These are phyloP conservation scores for Tricholoma sp. DNA, from an alignment of 768 basidiomycete species.

Conservation along the genomic window DNA sequence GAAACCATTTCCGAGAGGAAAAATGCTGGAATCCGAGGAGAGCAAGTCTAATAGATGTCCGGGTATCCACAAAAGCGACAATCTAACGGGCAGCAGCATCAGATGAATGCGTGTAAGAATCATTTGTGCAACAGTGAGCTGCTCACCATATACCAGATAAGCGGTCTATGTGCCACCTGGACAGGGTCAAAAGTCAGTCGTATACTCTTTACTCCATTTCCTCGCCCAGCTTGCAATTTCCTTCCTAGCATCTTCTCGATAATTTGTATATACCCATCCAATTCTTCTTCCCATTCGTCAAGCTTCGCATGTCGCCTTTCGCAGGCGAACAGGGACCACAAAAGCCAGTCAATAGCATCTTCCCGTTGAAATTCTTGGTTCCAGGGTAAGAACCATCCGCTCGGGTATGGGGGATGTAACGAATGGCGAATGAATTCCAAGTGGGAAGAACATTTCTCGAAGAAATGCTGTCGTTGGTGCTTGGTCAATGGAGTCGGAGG, in stretches of 20 bases:
- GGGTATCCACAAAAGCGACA: slow-evolving; percentile 44
- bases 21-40: slow-evolving; percentile 52
- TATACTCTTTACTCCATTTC: slow-evolving; percentile 37
- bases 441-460: slow-evolving; percentile 38
- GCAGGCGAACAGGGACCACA: slow-evolving; percentile 57
- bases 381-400: slow-evolving; percentile 50
- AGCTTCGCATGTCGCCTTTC: slow-evolving; percentile 20
- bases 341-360: slow-evolving; percentile 57
- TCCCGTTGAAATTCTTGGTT: slow-evolving; percentile 31
- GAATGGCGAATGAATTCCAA: slow-evolving; percentile 9
- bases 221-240: slow-evolving; percentile 35
- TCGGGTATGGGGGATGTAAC: slow-evolving; percentile 26
- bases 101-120: background rate
- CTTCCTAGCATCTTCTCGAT: slow-evolving; percentile 38
- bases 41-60: slow-evolving; percentile 34
- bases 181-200: slow-evolving; percentile 55
- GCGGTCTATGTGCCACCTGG: slow-evolving; percentile 47
- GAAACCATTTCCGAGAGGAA: slow-evolving; percentile 28
- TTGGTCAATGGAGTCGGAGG: slow-evolving; percentile 32
- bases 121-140: background rate
- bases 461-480: slow-evolving; percentile 40
- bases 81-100: slow-evolving; percentile 34
- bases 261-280: slow-evolving; percentile 38
- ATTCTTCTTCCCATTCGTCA: slow-evolving; percentile 43
- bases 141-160: slow-evolving; percentile 62